phyloP scores from a whole-genome alignment of 495 filamentous ascomycete species.

The Penicillium pancosmium region DNA sequence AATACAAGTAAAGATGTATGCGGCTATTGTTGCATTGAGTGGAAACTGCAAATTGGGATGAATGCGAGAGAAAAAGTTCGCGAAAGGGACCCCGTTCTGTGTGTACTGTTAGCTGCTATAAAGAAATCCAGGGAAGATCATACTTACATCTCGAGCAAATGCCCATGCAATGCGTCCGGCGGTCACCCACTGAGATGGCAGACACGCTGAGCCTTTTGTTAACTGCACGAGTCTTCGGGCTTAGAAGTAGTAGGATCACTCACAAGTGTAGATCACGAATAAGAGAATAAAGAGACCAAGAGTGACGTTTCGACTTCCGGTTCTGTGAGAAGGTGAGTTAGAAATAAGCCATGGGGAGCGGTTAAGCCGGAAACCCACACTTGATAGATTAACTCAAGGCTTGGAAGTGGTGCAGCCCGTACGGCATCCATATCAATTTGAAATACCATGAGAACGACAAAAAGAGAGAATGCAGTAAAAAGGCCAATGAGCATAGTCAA shows the following conservation, averaged over 20 bases:
- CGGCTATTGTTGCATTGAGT: conserved; percentile 30
- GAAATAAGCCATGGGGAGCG: neutral
- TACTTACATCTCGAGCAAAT: conserved; percentile 36
- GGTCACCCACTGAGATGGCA: conserved; percentile 31
- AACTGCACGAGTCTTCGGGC: neutral
- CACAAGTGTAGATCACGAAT: no score
- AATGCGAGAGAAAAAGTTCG: conserved; percentile 29
- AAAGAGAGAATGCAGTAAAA: conserved; percentile 34
- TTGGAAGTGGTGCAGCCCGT: neutral
- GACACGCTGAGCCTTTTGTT: neutral
- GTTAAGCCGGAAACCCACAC: neutral
- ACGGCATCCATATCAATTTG: conserved; percentile 29
- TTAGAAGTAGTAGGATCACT: no score
- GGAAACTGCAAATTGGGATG: conserved; percentile 26
- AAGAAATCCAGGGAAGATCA: neutral
- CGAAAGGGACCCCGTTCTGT: conserved; percentile 12
- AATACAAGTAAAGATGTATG: conserved; percentile 29
- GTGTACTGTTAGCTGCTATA: neutral
- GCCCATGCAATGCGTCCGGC: conserved; percentile 42
- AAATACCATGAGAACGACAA: conserved; percentile 37
- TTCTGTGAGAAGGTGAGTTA: neutral
- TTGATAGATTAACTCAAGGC: conserved; percentile 6
- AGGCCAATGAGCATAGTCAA: conserved; percentile 42
- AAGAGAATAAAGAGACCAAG: no score
- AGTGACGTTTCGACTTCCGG: neutral